Percentiles rank a stretch among this genome's conserved stretches.
phyloP scores from a whole-genome alignment of 2,329 filamentous ascomycete species.

The Ophiostoma perfectum region DNA sequence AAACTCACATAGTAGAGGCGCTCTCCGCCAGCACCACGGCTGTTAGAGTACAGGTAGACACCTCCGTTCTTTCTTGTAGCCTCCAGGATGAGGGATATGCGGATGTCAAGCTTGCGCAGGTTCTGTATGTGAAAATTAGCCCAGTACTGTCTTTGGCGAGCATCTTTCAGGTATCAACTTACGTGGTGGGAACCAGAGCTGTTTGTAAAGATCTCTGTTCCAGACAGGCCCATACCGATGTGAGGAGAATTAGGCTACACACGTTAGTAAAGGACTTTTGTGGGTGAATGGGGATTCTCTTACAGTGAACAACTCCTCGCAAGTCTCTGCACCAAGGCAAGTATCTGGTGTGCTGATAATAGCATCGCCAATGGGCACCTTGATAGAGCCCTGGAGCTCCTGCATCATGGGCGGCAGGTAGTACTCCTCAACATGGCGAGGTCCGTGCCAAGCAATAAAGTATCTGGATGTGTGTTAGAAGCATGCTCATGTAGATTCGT shows the following conservation, averaged over 20 bases:
- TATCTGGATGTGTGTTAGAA: conserved; percentile 28
- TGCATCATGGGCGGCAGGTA: conserved; percentile 56
- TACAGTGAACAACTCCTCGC: conserved; percentile 30
- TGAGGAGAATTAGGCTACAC: conserved; percentile 40
- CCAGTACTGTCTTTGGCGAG: neutral
- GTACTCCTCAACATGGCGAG: conserved; percentile 57
- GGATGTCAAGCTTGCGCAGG: conserved; percentile 57
- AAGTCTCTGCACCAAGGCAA: conserved; percentile 44
- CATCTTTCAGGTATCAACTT: neutral
- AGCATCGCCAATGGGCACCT: conserved; percentile 63
- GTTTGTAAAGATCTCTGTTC: conserved; percentile 69
- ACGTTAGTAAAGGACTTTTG: neutral
- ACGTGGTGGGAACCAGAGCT: conserved; percentile 56
- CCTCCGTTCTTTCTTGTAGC: conserved; percentile 49
- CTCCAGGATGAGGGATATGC: conserved; percentile 60
- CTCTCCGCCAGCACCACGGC: conserved; percentile 42
- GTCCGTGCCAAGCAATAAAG: conserved; percentile 59
- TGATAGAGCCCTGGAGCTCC: conserved; percentile 41
- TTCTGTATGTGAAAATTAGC: conserved; percentile 18
- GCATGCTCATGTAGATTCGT: too few relatives aligned
- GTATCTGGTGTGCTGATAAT: conserved; percentile 57
- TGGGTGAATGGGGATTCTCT: neutral
- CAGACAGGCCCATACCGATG: conserved; percentile 58
- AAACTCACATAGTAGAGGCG: conserved; percentile 46
- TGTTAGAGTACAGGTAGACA: conserved; percentile 54